Evolutionary conservation across 371 early-diverging fungal species (phyloP), one percentile per base, ranked within the genome.

Genomic region (Mucor irregularis): DNA sequence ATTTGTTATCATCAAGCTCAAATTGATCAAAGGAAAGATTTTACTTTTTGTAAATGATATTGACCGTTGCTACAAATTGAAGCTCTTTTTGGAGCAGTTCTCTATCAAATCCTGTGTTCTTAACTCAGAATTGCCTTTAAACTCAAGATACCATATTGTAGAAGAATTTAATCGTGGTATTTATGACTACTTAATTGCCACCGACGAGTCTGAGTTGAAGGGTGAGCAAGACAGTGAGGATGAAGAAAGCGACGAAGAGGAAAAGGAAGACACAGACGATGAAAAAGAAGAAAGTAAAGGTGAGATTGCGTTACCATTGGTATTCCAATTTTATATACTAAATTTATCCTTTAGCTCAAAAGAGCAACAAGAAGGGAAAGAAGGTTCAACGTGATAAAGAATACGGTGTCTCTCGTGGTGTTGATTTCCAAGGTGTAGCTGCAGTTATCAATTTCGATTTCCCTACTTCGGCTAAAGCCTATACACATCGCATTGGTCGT

Each of bases 371-470:
- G 59, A 73, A 86, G 60, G 55, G 64, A 13, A 76, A 77, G 66
- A 82, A 83, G 60, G 65, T 63, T 9, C 54, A 62, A 21, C 68
- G 80, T 33, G 93, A 91, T 63, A 82, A 88, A 48, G 97, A 96
- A 66, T 95, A 93, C 66, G 98, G 98, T 33, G 97, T 98, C 19
- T 87, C 97, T 6, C 90, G 99, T 29, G 99, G 99, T 37, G 88
- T 99, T 40, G 99, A 99, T 77, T 96, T 99, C 68, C 85, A 92
- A 55, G 88, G 91, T 53, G 95, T 97, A 0, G 86, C 89, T 1
- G 88, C 94, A 0, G 99, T 99, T 28, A 88, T 99, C 78, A 99
- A 99, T 76, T 97, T 98, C 83, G 99, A 99, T 69, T 89, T 99
- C 61, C 99, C 99, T 21, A 70, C 57, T 2, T 87, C 95, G 0